Conservation (phyloP, 148 eudicot species). For the Rhododendron mucronatum region DNA sequence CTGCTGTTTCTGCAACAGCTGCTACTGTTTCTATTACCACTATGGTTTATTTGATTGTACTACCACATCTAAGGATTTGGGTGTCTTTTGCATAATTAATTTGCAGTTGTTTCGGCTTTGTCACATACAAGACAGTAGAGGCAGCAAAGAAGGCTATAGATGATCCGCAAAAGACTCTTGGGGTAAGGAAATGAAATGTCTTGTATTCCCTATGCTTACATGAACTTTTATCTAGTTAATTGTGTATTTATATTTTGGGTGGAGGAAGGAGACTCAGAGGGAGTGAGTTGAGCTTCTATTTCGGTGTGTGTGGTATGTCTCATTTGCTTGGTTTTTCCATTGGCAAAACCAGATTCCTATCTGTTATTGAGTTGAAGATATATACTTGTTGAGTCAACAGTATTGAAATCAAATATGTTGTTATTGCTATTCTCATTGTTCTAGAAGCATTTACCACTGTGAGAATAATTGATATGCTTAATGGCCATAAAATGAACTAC, state of each 20-base stretch:
- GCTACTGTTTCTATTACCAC: neutral
- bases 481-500: neutral
- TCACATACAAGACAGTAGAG: conserved; percentile 57
- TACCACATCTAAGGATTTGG: neutral
- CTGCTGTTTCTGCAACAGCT: neutral
- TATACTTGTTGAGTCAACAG: neutral
- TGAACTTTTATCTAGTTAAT: neutral
- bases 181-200: conserved; percentile 30
- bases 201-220: neutral
- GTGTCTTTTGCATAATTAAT: conserved; percentile 8
- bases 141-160: conserved; percentile 56
- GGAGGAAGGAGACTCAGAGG: neutral
- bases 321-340: neutral
- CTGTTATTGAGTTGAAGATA: neutral
- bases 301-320: neutral
- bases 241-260: neutral
- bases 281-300: neutral
- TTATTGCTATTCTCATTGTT: neutral
- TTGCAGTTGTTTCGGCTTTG: conserved; percentile 61
- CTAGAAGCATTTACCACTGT: neutral
- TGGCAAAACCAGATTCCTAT: neutral
- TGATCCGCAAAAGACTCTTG: conserved; percentile 59
- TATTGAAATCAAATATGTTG: neutral
- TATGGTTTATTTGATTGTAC: neutral
- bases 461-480: neutral